phyloP scores from a whole-genome alignment of 1,284 basidiomycete genomes.

The Tilletia walkeri region DNA sequence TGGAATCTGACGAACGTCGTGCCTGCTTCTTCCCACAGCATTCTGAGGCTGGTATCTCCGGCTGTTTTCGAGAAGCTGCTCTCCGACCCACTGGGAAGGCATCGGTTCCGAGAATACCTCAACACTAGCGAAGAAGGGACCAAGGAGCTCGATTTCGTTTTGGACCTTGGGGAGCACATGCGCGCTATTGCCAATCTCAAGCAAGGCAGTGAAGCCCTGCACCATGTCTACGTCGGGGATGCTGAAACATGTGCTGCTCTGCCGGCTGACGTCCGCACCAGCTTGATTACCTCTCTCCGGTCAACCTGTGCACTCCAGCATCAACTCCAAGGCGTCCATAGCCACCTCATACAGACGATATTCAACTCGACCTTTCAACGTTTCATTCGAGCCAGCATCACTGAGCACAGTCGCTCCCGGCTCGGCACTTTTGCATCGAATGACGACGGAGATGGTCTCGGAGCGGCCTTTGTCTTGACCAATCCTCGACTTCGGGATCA shows the following conservation, averaged over 20 bases:
- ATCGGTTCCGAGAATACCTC: conserved; percentile 33
- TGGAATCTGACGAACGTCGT: too few species aligned
- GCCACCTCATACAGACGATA: conserved; percentile 32
- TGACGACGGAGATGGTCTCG: conserved; percentile 22
- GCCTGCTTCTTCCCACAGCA: conserved; percentile 15
- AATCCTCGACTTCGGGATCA: conserved; percentile 34
- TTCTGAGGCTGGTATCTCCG: conserved; percentile 26
- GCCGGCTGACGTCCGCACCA: conserved; percentile 8
- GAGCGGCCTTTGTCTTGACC: conserved; percentile 33
- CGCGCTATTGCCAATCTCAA: conserved; percentile 12
- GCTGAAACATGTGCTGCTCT: conserved; percentile 12
- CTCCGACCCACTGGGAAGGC: conserved; percentile 33
- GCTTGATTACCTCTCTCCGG: conserved; percentile 20
- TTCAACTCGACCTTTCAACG: conserved; percentile 32
- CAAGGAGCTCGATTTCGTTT: background rate
- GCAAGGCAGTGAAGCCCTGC: conserved; percentile 22
- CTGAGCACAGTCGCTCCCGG: conserved; percentile 31
- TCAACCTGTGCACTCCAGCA: conserved; percentile 19
- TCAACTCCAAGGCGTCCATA: conserved; percentile 21
- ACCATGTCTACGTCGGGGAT: conserved; percentile 27
- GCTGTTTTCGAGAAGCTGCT: conserved; percentile 32
- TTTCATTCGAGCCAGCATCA: conserved; percentile 34
- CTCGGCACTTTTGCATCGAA: conserved; percentile 34
- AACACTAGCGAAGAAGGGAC: background rate
- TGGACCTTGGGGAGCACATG: conserved; percentile 27